Evolutionary conservation across 2,329 filamentous ascomycete species (phyloP).

Genomic region (Cytospora schulzeri): DNA sequence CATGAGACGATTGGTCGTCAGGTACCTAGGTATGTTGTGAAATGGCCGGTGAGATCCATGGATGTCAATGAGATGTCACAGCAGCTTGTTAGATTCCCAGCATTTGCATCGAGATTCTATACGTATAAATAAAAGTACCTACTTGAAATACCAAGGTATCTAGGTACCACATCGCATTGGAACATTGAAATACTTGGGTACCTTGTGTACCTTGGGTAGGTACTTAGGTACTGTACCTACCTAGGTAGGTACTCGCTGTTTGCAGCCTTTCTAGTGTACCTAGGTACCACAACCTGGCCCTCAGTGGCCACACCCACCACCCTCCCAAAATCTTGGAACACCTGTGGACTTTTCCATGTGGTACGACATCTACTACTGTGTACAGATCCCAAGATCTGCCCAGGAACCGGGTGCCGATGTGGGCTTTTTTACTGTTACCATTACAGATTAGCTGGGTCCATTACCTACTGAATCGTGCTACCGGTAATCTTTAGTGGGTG

Average conservation of each 20-base stretch:
- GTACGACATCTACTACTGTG: not conserved
- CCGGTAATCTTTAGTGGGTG: not conserved
- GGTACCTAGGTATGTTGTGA: not conserved
- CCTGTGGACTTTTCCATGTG: not conserved
- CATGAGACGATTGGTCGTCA: not conserved
- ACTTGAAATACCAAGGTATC: not conserved
- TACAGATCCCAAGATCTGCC: not conserved
- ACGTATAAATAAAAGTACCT: not conserved
- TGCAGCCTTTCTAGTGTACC: not conserved
- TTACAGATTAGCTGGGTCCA: slow-evolving; percentile 1
- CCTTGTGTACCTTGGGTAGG: not conserved
- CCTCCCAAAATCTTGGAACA: not conserved
- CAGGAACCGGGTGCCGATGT: not conserved
- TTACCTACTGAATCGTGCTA: not conserved
- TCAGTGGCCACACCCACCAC: not conserved
- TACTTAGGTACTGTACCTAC: not conserved
- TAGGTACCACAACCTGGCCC: too few relatives aligned
- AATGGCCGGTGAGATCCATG: too few relatives aligned
- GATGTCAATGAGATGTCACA: not conserved
- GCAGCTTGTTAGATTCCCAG: not conserved
- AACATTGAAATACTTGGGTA: not conserved
- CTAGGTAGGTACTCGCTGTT: not conserved
- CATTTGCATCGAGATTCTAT: too few relatives aligned
- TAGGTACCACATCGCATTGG: too few relatives aligned
- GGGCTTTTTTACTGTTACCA: not conserved